These are phyloP conservation scores for Beauveria brongniartii DNA, from an alignment of 2,329 filamentous ascomycete species.

Conservation along the genomic window DNA sequence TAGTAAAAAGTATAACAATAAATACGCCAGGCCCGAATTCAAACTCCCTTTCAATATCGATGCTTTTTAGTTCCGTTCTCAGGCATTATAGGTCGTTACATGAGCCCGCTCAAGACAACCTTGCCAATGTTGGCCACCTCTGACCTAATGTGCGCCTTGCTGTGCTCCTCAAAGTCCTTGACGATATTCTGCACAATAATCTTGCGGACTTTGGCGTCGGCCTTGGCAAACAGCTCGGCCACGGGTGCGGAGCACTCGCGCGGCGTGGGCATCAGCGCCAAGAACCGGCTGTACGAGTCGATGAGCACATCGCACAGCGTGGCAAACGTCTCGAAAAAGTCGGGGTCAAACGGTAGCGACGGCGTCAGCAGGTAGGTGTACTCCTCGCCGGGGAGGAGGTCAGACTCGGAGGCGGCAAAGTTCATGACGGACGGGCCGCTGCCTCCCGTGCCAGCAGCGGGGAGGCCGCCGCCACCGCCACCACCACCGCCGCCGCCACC, in stretches of 20 bases:
- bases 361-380: slow-evolving; percentile 89
- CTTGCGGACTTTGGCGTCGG: slow-evolving; percentile 77
- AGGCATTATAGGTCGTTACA: slow-evolving; percentile 35
- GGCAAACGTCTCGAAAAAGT: slow-evolving; percentile 94
- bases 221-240: slow-evolving; percentile 83
- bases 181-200: slow-evolving; percentile 81
- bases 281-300: slow-evolving; percentile 77
- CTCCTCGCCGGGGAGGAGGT: slow-evolving; percentile 72
- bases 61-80: neutral
- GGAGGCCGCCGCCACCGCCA: slow-evolving; percentile 19
- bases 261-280: slow-evolving; percentile 67
- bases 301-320: slow-evolving; percentile 93
- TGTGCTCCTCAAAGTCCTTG: slow-evolving; percentile 87
- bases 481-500: slow-evolving; percentile 15
- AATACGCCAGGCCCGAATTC: slow-evolving; percentile 1
- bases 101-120: slow-evolving; percentile 79
- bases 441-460: slow-evolving; percentile 21
- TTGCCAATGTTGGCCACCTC: slow-evolving; percentile 83
- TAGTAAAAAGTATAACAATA: neutral
- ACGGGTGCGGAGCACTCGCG: slow-evolving; percentile 62
- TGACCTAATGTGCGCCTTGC: slow-evolving; percentile 63
- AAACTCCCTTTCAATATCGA: neutral
- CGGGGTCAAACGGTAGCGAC: slow-evolving; percentile 85
- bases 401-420: slow-evolving; percentile 52
- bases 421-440: slow-evolving; percentile 41